Conservation (phyloP, 306 rosid genomes). For the Fagus crenata region DNA sequence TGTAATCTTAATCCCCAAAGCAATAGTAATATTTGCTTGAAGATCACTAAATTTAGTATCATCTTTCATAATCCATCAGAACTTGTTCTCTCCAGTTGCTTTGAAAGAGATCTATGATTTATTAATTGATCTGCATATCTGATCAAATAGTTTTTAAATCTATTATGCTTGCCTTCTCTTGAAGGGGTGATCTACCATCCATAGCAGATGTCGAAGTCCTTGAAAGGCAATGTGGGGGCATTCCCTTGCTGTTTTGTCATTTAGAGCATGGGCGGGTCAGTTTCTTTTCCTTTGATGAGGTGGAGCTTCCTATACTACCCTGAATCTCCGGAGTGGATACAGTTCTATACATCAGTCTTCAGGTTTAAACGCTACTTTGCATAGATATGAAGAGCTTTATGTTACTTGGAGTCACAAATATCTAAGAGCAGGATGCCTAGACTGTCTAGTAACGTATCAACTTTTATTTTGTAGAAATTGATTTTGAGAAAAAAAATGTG, state of each 20-base stretch:
- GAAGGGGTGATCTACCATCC: slow-evolving; percentile 66
- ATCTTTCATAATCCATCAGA: neutral
- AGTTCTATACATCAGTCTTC: neutral
- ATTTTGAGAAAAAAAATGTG: too few species aligned
- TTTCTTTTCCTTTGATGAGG: slow-evolving; percentile 69
- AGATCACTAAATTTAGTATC: neutral
- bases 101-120: neutral
- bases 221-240: slow-evolving; percentile 49
- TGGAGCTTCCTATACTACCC: slow-evolving; percentile 62
- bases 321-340: slow-evolving; percentile 28
- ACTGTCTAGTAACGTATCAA: neutral
- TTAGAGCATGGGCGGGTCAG: slow-evolving; percentile 66
- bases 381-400: neutral
- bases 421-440: too few species aligned
- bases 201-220: slow-evolving; percentile 54
- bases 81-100: neutral
- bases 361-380: neutral
- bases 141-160: slow-evolving; percentile 18
- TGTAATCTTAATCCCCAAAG: neutral
- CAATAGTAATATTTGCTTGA: slow-evolving; percentile 2
- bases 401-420: neutral
- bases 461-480: neutral
- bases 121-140: neutral
- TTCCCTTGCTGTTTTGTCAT: slow-evolving; percentile 62
- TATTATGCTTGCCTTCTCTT: slow-evolving; percentile 24